Percentiles rank a stretch among this genome's conserved stretches.
Evolutionary conservation across 2,329 filamentous ascomycete species (phyloP).

Genomic region (Neonectria punicea): DNA sequence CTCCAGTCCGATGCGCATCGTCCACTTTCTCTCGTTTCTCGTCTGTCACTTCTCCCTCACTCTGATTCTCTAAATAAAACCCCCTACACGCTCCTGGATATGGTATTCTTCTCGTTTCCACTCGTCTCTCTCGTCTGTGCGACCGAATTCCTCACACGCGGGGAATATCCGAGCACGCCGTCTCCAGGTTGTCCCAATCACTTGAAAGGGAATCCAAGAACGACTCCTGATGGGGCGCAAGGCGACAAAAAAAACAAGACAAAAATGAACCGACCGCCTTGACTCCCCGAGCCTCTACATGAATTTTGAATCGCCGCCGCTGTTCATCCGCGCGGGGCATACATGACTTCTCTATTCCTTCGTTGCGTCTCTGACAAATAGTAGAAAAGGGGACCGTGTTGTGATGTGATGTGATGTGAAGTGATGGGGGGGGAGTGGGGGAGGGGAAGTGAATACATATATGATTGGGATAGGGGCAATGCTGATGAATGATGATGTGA

Average conservation of each 20-base stretch:
- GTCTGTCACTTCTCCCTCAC: slow-evolving; percentile 28
- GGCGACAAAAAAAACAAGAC: slow-evolving; percentile 33
- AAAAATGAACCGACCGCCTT: slow-evolving; percentile 48
- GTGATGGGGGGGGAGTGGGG: slow-evolving; percentile 32
- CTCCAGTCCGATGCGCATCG: slow-evolving; percentile 40
- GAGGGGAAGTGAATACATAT: slow-evolving; percentile 38
- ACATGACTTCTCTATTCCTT: slow-evolving; percentile 57
- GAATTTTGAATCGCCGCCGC: slow-evolving; percentile 52
- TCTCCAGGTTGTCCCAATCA: slow-evolving; percentile 45
- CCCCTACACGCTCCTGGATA: slow-evolving; percentile 45
- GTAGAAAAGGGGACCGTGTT: slow-evolving; percentile 41
- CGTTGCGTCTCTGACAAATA: slow-evolving; percentile 43
- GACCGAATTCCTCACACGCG: slow-evolving; percentile 32
- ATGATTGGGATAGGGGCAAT: slow-evolving; percentile 36
- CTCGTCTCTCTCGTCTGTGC: slow-evolving; percentile 12
- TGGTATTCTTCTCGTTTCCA: slow-evolving; percentile 32
- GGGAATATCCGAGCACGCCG: slow-evolving; percentile 38
- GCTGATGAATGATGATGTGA: slow-evolving; percentile 43
- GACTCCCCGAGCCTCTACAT: slow-evolving; percentile 56
- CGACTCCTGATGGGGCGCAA: slow-evolving; percentile 32
- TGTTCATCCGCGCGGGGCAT: slow-evolving; percentile 49
- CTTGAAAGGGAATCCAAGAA: slow-evolving; percentile 50
- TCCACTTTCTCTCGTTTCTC: slow-evolving; percentile 27
- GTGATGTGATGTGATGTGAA: slow-evolving; percentile 38
- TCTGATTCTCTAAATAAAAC: slow-evolving; percentile 31